Evolutionary conservation across 176 grass and related monocot genomes (phyloP).

Genomic region (Aegilops sharonensis): DNA sequence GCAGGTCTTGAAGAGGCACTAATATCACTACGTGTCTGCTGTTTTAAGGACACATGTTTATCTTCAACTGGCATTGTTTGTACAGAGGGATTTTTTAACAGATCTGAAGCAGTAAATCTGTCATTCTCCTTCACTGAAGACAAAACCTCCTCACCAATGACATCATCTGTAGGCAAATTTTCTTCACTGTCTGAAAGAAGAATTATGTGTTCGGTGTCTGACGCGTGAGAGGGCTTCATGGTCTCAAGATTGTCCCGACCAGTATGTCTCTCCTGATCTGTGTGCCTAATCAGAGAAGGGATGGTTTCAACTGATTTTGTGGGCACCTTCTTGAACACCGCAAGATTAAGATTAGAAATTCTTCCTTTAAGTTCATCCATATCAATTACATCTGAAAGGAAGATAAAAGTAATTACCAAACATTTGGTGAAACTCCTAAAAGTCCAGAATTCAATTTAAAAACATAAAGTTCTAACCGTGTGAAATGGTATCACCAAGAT

Average conservation of each 20-base stretch:
- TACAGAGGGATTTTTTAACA: slow-evolving; percentile 22
- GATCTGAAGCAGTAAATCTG: slow-evolving; percentile 13
- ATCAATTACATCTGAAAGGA: slow-evolving; percentile 60
- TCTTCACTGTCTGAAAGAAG: slow-evolving; percentile 79
- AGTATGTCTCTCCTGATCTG: slow-evolving; percentile 11
- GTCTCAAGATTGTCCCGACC: slow-evolving; percentile 27
- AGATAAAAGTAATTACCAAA: slow-evolving; percentile 24
- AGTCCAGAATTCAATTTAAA: not conserved
- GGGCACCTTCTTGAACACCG: slow-evolving; percentile 38
- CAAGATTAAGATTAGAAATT: slow-evolving; percentile 57
- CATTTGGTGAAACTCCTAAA: not conserved
- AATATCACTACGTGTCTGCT: slow-evolving; percentile 1
- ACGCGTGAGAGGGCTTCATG: slow-evolving; percentile 14
- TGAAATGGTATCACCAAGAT: slow-evolving; percentile 45
- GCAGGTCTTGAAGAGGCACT: slow-evolving; percentile 40
- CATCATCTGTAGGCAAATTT: slow-evolving; percentile 29
- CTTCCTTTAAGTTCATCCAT: slow-evolving; percentile 58
- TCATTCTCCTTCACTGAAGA: slow-evolving; percentile 33
- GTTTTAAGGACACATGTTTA: slow-evolving; percentile 28
- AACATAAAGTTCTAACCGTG: slow-evolving; percentile 49
- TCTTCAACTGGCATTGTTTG: slow-evolving; percentile 17
- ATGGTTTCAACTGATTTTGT: slow-evolving; percentile 16
- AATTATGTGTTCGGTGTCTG: slow-evolving; percentile 48
- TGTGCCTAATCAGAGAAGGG: slow-evolving; percentile 18
- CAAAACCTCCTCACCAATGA: slow-evolving; percentile 37